Percentiles rank a stretch among this genome's conserved stretches.
These are phyloP conservation scores for Irpex sp. DNA, from an alignment of 1,284 basidiomycete species.

Conservation along the genomic window DNA sequence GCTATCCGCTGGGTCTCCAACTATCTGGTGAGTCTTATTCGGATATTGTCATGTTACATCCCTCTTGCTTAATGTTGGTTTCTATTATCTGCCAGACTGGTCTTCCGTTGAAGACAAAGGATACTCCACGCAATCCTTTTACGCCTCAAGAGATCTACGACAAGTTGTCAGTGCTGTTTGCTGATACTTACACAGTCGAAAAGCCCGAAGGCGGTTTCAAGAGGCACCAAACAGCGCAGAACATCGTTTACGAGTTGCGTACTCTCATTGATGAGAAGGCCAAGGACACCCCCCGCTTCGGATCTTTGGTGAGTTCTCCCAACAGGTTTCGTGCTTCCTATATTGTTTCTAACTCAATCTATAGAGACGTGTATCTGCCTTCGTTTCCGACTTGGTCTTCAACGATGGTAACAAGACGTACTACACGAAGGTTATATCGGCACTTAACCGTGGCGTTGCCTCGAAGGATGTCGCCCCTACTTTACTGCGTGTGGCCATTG, in stretches of 20 bases:
- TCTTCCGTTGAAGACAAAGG: slow-evolving; percentile 53
- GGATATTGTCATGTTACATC: no score
- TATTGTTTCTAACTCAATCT: not conserved
- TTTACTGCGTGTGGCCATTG: slow-evolving; percentile 43
- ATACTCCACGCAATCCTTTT: slow-evolving; percentile 41
- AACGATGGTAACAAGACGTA: slow-evolving; percentile 27
- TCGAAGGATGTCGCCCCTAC: slow-evolving; percentile 38
- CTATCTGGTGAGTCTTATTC: slow-evolving; percentile 43
- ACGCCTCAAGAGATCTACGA: slow-evolving; percentile 45
- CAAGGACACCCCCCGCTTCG: slow-evolving; percentile 15
- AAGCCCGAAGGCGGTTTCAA: slow-evolving; percentile 54
- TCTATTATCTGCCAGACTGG: slow-evolving; percentile 35
- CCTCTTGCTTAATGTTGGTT: no score
- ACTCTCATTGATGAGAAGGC: slow-evolving; percentile 38
- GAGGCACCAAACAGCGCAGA: slow-evolving; percentile 41
- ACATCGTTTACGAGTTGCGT: slow-evolving; percentile 37
- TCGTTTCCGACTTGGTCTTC: slow-evolving; percentile 16
- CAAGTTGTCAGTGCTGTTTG: slow-evolving; percentile 36
- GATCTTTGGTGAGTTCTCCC: slow-evolving; percentile 14
- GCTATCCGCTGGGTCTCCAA: slow-evolving; percentile 64
- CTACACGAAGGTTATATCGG: slow-evolving; percentile 37
- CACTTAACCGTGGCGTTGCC: slow-evolving; percentile 37
- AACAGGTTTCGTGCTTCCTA: not conserved
- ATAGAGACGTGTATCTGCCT: not conserved
- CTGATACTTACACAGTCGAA: slow-evolving; percentile 58